These are phyloP conservation scores for Pseudodiploospora longispora DNA, from an alignment of 2,329 filamentous ascomycete species.

Conservation along the genomic window DNA sequence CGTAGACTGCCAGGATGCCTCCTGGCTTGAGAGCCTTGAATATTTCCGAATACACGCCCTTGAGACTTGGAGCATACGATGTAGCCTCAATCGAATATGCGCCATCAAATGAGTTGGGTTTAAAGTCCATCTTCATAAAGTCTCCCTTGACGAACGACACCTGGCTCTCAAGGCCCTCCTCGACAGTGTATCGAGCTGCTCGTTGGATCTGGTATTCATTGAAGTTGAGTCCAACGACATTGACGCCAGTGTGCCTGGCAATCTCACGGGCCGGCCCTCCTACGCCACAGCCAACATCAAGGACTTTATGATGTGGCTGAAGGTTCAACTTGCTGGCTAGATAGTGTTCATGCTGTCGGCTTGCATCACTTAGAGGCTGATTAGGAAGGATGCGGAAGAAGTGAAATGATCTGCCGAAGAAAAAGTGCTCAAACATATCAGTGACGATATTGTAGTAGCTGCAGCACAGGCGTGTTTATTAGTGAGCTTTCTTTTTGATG, in stretches of 20 bases:
- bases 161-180: constrained; percentile 69
- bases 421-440: constrained; percentile 77
- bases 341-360: constrained; percentile 92
- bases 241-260: constrained; percentile 78
- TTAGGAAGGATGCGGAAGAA: constrained; percentile 85
- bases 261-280: constrained; percentile 89
- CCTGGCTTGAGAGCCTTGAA: constrained; percentile 86
- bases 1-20: constrained; percentile 85
- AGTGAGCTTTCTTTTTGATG: no score
- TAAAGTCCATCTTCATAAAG: constrained; percentile 93
- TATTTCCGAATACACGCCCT: constrained; percentile 84
- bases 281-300: constrained; percentile 91
- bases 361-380: constrained; percentile 77
- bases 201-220: constrained; percentile 94
- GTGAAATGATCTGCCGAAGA: constrained; percentile 87
- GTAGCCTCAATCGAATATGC: constrained; percentile 94
- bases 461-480: background rate
- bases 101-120: constrained; percentile 78
- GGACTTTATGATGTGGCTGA: constrained; percentile 69
- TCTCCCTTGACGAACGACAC: constrained; percentile 81
- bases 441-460: constrained; percentile 91
- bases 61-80: constrained; percentile 78
- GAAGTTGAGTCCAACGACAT: constrained; percentile 87
- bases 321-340: constrained; percentile 78
- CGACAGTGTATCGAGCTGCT: constrained; percentile 68